Percentiles rank a stretch among this genome's conserved stretches.
phyloP scores from a whole-genome alignment of 768 basidiomycete genomes.

The Boletus subparvulus region DNA sequence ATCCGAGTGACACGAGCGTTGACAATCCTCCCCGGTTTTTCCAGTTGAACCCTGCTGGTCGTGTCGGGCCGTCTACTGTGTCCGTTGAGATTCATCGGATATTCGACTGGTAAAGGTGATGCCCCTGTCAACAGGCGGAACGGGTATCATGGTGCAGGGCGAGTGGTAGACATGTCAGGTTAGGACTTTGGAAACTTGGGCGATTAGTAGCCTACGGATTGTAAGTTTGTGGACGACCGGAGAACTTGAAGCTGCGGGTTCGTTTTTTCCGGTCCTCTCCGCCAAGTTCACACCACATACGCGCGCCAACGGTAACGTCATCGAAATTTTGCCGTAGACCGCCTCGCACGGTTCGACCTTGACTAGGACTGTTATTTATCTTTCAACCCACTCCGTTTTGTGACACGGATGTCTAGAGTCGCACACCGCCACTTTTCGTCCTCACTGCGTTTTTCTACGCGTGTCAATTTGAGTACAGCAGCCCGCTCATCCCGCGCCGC shows the following conservation, averaged over 20 bases:
- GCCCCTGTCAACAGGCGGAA: not conserved
- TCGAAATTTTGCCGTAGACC: conserved; percentile 20
- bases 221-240: not conserved
- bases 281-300: conserved; percentile 26
- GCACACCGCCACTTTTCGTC: conserved; percentile 18
- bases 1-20: not conserved
- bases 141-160: not conserved
- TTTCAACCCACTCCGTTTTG: not conserved
- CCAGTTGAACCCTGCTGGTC: not conserved
- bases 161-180: not conserved
- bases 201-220: not conserved
- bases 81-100: not conserved
- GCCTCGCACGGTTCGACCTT: conserved; percentile 9
- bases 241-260: not conserved
- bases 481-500: conserved; percentile 14
- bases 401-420: conserved; percentile 21
- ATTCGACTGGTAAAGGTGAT: not conserved
- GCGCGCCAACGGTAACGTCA: conserved; percentile 24
- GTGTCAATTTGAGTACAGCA: conserved; percentile 4
- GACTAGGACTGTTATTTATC: conserved; percentile 17
- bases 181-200: not conserved
- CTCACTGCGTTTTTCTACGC: conserved; percentile 15
- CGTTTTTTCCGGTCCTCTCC: conserved; percentile 28
- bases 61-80: not conserved
- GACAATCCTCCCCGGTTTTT: not conserved